Conservation (phyloP, 140 eudicot genomes). For the Cichorium intybus region DNA sequence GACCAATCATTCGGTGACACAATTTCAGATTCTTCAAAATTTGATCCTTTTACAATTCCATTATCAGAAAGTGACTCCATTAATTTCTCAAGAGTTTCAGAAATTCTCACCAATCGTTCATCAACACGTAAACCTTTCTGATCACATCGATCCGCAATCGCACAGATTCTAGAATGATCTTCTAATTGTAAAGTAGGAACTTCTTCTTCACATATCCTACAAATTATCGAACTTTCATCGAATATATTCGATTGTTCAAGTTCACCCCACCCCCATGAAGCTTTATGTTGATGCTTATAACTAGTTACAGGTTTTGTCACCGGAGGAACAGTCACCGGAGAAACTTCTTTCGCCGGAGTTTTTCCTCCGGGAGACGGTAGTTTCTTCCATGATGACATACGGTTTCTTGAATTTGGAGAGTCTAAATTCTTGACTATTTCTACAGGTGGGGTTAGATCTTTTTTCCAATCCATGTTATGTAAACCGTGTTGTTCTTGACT, state of each 20-base stretch:
- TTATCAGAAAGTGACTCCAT: constrained; percentile 84
- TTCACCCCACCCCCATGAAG: constrained; percentile 98
- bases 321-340: constrained; percentile 38
- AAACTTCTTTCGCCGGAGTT: constrained; percentile 37
- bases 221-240: constrained; percentile 85
- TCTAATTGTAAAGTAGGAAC: constrained; percentile 94
- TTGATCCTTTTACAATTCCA: constrained; percentile 77
- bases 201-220: constrained; percentile 98
- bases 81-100: constrained; percentile 89
- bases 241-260: constrained; percentile 59
- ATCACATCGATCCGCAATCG: constrained; percentile 96
- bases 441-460: constrained; percentile 38
- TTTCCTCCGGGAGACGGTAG: constrained; percentile 80
- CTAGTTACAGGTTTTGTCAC: constrained; percentile 40
- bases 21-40: constrained; percentile 88
- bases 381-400: constrained; percentile 93
- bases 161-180: constrained; percentile 96
- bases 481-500: constrained; percentile 80
- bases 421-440: constrained; percentile 53
- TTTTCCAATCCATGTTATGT: constrained; percentile 52
- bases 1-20: constrained; percentile 96
- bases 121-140: constrained; percentile 85
- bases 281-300: constrained; percentile 73
- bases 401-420: constrained; percentile 55
- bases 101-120: constrained; percentile 76